Base-by-base conservation (phyloP, 192 early-diverging fungal genomes). In the Martensiomyces pterosporus region DNA sequence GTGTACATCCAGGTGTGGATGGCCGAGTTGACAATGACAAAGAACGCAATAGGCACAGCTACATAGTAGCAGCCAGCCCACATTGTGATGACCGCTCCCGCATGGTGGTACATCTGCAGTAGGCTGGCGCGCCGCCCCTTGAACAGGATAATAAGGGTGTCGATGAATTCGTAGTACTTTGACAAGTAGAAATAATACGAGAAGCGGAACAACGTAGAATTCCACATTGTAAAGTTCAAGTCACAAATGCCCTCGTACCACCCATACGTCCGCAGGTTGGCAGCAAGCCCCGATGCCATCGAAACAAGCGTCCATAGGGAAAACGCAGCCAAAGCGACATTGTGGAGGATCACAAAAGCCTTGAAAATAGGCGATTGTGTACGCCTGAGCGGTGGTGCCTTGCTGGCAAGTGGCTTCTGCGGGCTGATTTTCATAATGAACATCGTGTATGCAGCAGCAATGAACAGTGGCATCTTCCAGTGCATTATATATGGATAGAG, bases 1-100 rank as follows among this genome's bases (percentile, higher is more conserved):
- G 67, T 62, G 67, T 93, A 93, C 91, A 93, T 93, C 68, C 90
- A 66, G 43, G 89, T 81, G 67, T 93, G 91, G 37, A 93, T 86
- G 47, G 88, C 86, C 13, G 89, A 91, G 72, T 93, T 93, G 7
- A 51, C 43, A 13, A 75, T 68, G 32, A 90, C 89, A 63, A 91
- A 91, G 55, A 93, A 86, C 77, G 87, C 87, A 59, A 88, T 86
- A 4, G 87, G 85, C 9, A 87, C 81, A 0, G 88, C 78, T 44
- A 83, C 75, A 49, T 80, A 86, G 49, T 82, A 80, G 58, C 86
- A 84, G 34, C 87, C 85, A 25, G 83, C 78, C 85, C 85, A 90
- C 91, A 93, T 93, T 48, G 86, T 87, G 57, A 91, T 77, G 64
- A 93, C 91, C 13, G 91, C 89, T 24, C 88, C 89, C 21, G 88